Base-by-base conservation (phyloP, 441 rosid species). In the Populus trichocarpa region DNA sequence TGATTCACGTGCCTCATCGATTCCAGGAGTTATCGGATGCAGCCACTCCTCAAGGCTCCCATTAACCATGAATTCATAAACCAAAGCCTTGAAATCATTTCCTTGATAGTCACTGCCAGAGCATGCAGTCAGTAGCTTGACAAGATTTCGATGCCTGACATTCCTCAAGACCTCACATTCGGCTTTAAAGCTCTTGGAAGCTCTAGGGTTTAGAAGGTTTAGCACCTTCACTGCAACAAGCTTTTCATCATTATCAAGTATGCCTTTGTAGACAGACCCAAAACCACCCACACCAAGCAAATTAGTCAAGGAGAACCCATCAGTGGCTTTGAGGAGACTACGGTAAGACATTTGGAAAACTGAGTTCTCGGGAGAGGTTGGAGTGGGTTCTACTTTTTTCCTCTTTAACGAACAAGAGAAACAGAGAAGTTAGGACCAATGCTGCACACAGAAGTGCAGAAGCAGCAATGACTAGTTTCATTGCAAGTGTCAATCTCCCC, bases 231-330 rank as follows among this genome's bases (percentile, higher is more conserved):
- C 76, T 14, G 74, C 79, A 38, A 75, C 25, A 2, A 10, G 1
- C n/a, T 7, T 28, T 23, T 67, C 75, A 35, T 36, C 36, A 4
- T 23, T 6, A 12, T 40, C 38, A 8, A 28, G 53, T 8, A 40
- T 64, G 12, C 78, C 82, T 70, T 79, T 74, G 59, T 70, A 74
- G 2, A 78, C 83, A 14, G 33, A 68, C 40, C 81, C 78, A n/a
- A 69, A 75, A n/a, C 74, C 22, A 63, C 75, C 80, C 26, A 38
- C 71, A 26, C 70, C 75, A 10, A 64, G 64, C 72, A 67, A 9
- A 67, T 71, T 77, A 20, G 75, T 28, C 53, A 11, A 71, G 28
- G 75, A 71, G 30, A 77, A 70, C 6, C 75, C 80, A 16, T 71
- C 65, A 1, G 80, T 71, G 30, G 80, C 71, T 67, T 63, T 71